Base-by-base conservation (phyloP, 208 protist species). In the Lotmaria passim region DNA sequence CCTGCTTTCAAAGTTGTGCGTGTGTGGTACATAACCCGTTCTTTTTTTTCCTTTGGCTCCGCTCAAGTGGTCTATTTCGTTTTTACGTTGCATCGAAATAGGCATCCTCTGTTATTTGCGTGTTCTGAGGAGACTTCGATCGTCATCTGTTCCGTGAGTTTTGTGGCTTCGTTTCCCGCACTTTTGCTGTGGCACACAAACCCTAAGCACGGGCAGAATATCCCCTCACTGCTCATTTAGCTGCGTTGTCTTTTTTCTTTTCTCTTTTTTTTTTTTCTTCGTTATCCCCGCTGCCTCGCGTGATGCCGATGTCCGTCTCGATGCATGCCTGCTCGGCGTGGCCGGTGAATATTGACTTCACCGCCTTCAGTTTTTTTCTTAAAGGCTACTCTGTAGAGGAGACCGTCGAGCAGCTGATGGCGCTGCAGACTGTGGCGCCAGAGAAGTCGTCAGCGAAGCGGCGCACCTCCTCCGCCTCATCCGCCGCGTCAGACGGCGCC, bases 271-370 rank as follows among this genome's bases (percentile, higher is more conserved):
- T 69, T 72, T 60, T 55, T 21, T 52, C 58, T 58, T 30, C 14
- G 24, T 59, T 15, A 17, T 31, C 14, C 30, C 31, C 44, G 28
- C 17, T 55, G 3, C 28, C 5, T 67, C 14, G 8, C 46, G 48
- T 0, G 43, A 93, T 91, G 84, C 73, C 79, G 34, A 51, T 84
- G 10, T 56, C 71, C 7, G 75, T 93, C 24, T 81, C 81, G 31
- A 83, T 94, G 79, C 88, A 96, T 50, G 75, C 87, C 4, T 84
- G 73, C 70, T 86, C 84, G 39, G 78, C 78, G 43, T 93, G 85
- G 79, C 89, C 91, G 28, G 51, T 83, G 50, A 87, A 67, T 50
- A 67, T 94, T n/a, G 87, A 94, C 65, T 88, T 93, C 59, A 67
- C 62, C 30, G 61, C 86, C 30, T 90, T 93, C n/a, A 47, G 69